Conservation (phyloP, 805 yeast species). For the Wickerhamiella siamensis region DNA sequence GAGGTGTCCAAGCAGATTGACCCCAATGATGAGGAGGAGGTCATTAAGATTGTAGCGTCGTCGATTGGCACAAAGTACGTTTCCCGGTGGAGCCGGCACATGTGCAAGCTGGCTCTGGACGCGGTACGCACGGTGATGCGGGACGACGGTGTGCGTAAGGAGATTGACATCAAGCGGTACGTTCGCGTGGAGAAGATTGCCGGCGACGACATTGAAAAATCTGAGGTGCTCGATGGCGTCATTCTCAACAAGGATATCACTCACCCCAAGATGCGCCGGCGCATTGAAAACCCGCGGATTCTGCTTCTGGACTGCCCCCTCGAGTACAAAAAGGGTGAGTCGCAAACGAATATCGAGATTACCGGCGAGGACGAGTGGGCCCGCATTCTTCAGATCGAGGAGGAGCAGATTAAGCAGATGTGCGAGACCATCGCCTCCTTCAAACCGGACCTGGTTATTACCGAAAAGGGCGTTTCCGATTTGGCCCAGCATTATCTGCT, state of each 20-base stretch:
- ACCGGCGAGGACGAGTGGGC: conserved; percentile 95
- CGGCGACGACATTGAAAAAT: conserved; percentile 92
- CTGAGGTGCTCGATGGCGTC: conserved; percentile 78
- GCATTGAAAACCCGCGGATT: conserved; percentile 76
- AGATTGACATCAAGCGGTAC: conserved; percentile 86
- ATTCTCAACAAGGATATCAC: conserved; percentile 91
- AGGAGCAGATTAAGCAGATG: conserved; percentile 81
- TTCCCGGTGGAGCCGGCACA: conserved; percentile 74
- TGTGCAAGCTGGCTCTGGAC: conserved; percentile 76
- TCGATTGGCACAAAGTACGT: conserved; percentile 95
- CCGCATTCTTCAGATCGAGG: conserved; percentile 88
- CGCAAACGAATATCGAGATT: conserved; percentile 95
- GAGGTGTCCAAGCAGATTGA: conserved; percentile 76
- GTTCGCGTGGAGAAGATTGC: conserved; percentile 91
- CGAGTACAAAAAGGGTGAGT: conserved; percentile 97
- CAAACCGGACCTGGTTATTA: conserved; percentile 87
- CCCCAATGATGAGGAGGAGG: conserved; percentile 65
- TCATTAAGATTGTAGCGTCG: conserved; percentile 74
- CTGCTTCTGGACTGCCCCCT: conserved; percentile 88
- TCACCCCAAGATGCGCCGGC: conserved; percentile 96
- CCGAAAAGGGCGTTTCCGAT: conserved; percentile 97
- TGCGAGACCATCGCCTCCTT: conserved; percentile 74
- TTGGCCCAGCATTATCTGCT: conserved; percentile 91
- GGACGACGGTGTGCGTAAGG: conserved; percentile 44
- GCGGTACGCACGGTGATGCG: conserved; percentile 72